These are phyloP conservation scores for Skeletonema potamos DNA, from an alignment of 108 stramenopile species.

Conservation along the genomic window DNA sequence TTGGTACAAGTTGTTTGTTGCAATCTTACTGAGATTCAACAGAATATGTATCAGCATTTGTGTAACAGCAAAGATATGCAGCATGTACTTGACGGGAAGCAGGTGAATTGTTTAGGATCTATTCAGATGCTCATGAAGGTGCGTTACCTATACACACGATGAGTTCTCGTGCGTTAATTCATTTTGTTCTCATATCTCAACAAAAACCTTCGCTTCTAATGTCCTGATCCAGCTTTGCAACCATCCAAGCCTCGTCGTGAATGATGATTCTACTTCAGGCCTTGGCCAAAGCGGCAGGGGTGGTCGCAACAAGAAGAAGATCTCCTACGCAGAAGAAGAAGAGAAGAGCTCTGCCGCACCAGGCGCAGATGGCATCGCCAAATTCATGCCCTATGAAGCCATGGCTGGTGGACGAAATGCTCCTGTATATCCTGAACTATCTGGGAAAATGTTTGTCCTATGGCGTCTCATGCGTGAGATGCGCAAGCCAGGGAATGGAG, in stretches of 20 bases:
- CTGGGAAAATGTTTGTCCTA: conserved; percentile 95
- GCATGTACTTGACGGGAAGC: conserved; percentile 95
- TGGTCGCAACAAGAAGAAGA: conserved; percentile 60
- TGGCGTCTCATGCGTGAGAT: conserved; percentile 93
- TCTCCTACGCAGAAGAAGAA: conserved; percentile 75
- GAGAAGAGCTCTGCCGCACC: conserved; percentile 63
- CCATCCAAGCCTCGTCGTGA: conserved; percentile 87
- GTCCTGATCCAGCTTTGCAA: conserved; percentile 69
- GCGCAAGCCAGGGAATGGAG: conserved; percentile 83
- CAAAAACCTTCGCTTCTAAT: not conserved
- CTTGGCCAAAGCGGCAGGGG: conserved; percentile 12
- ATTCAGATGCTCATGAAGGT: conserved; percentile 95
- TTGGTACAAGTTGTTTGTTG: conserved; percentile 98
- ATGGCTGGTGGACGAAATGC: conserved; percentile 56
- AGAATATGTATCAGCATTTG: conserved; percentile 94
- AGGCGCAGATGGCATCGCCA: conserved; percentile 80
- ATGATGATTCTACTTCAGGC: conserved; percentile 55
- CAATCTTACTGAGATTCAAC: conserved; percentile 93
- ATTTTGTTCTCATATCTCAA: not conserved
- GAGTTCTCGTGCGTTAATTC: not conserved
- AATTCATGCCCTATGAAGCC: conserved; percentile 73
- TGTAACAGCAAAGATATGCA: conserved; percentile 91
- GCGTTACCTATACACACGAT: not conserved
- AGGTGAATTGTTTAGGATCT: conserved; percentile 93
- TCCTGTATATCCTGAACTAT: conserved; percentile 83